phyloP scores from a whole-genome alignment of 768 basidiomycete species.

The Xerocomus brunneocitrinus region DNA sequence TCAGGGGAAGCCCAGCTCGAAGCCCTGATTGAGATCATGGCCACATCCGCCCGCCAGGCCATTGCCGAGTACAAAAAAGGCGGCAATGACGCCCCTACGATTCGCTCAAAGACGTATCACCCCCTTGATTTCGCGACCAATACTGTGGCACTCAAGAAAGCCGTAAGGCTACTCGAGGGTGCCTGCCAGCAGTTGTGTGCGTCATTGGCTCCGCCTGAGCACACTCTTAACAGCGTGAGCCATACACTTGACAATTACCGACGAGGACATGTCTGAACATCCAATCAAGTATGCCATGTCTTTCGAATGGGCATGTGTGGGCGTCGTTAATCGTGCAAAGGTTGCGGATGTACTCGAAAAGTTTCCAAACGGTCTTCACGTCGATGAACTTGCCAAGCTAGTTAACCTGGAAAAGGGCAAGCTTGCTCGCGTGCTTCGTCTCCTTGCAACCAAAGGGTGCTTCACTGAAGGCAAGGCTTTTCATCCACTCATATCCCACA shows the following conservation, averaged over 20 bases:
- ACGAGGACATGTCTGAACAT: background rate
- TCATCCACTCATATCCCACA: background rate
- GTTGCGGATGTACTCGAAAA: conserved; percentile 25
- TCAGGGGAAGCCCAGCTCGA: background rate
- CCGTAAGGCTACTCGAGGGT: background rate
- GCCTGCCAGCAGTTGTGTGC: conserved; percentile 15
- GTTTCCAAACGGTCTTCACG: conserved; percentile 26
- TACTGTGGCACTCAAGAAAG: conserved; percentile 21
- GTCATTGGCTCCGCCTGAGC: conserved; percentile 25
- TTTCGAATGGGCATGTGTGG: conserved; percentile 27
- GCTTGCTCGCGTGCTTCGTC: conserved; percentile 28
- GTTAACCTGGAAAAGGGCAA: conserved; percentile 8
- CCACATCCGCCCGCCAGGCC: background rate
- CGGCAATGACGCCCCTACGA: conserved; percentile 19
- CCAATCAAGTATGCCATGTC: conserved; percentile 13
- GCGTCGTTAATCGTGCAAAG: conserved; percentile 21
- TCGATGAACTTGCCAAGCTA: conserved; percentile 1
- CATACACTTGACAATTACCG: no score
- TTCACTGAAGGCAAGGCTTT: conserved; percentile 26
- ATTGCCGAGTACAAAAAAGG: conserved; percentile 23
- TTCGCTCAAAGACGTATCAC: conserved; percentile 19
- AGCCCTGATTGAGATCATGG: background rate
- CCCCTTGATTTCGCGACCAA: conserved; percentile 21
- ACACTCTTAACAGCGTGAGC: conserved; percentile 24
- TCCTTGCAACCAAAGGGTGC: conserved; percentile 28